These are phyloP conservation scores for Penicillium rolfsii DNA, from an alignment of 2,329 filamentous ascomycete species.

Conservation along the genomic window DNA sequence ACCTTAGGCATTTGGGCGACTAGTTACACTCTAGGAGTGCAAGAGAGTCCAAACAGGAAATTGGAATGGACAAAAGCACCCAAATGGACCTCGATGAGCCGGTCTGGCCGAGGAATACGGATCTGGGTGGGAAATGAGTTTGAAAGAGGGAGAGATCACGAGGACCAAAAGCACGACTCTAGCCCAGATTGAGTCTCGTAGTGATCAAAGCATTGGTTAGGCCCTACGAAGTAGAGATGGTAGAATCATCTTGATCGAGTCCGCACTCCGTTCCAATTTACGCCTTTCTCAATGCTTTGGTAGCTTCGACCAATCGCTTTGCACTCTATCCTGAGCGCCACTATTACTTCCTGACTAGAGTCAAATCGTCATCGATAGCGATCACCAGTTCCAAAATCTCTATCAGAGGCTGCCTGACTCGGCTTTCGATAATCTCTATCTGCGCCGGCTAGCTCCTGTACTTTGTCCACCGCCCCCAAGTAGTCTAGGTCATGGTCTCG, in stretches of 20 bases:
- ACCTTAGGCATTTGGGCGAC: constrained; percentile 17
- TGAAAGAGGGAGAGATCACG: background rate
- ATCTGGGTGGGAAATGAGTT: background rate
- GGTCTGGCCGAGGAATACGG: constrained; percentile 6
- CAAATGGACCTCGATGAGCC: background rate
- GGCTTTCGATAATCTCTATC: constrained; percentile 18
- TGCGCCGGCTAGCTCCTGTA: constrained; percentile 24
- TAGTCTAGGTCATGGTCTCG: background rate
- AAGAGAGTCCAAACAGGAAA: constrained; percentile 2
- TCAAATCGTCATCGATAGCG: background rate
- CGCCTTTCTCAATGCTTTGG: background rate
- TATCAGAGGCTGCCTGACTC: constrained; percentile 12
- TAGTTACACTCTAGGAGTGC: background rate
- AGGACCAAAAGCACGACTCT: constrained; percentile 11
- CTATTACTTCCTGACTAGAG: background rate
- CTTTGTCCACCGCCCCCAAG: constrained; percentile 19
- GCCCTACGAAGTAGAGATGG: background rate
- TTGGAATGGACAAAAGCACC: constrained; percentile 10
- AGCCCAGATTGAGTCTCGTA: constrained; percentile 22
- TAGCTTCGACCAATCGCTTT: background rate
- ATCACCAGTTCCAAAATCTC: background rate
- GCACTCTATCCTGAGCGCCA: background rate
- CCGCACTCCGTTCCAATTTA: background rate
- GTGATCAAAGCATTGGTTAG: background rate
- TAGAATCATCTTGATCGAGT: background rate